These are phyloP conservation scores for Mycena sp. DNA, from an alignment of 1,284 basidiomycete genomes.

Conservation along the genomic window DNA sequence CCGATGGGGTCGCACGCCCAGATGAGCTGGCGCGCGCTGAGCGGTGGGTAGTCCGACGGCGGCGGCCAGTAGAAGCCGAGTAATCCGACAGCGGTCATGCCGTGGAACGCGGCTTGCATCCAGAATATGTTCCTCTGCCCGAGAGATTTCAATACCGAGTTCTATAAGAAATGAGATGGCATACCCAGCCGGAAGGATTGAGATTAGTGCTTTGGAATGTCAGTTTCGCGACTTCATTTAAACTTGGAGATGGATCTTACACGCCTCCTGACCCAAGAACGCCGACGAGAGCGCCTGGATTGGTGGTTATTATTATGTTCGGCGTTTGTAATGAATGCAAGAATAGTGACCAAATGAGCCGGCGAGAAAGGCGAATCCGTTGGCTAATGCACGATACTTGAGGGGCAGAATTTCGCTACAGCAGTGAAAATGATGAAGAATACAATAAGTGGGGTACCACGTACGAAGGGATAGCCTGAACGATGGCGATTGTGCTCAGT, in stretches of 20 bases:
- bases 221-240: not conserved
- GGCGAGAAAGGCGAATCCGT: constrained; percentile 29
- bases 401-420: constrained; percentile 27
- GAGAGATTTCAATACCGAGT: too few relatives aligned
- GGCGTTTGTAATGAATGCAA: not conserved
- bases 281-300: constrained; percentile 22
- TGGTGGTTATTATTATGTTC: not conserved
- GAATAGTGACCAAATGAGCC: constrained; percentile 23
- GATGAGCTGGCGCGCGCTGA: constrained; percentile 16
- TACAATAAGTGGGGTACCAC: not conserved
- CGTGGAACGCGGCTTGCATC: constrained; percentile 32
- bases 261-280: constrained; percentile 24
- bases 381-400: constrained; percentile 29
- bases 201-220: constrained; percentile 18
- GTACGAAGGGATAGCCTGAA: constrained; percentile 30
- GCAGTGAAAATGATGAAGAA: not conserved
- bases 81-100: constrained; percentile 20
- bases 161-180: not conserved
- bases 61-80: constrained; percentile 29
- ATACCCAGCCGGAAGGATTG: constrained; percentile 29
- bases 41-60: constrained; percentile 24
- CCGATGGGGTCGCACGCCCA: constrained; percentile 31
- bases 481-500: constrained; percentile 30
- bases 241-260: not conserved
- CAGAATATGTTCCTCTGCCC: constrained; percentile 29